Base-by-base conservation (phyloP, 345 rosid species). In the Cardiospermum halicacabum region DNA sequence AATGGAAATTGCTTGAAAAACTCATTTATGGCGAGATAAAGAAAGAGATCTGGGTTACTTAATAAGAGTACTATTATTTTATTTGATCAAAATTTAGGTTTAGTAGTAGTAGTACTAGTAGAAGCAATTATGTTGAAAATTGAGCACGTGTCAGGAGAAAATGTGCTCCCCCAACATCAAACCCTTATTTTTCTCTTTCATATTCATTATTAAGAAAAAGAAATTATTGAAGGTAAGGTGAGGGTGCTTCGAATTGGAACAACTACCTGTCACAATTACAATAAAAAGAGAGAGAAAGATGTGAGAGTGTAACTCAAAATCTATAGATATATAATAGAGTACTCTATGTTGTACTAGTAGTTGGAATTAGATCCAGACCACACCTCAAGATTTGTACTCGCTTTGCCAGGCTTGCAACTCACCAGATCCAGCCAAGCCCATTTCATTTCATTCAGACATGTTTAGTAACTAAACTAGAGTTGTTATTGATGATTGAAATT, bases 331-430 rank as follows among this genome's bases (percentile, higher is more conserved):
- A 34, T 34, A 34, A 34, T 4, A 16, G 21, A 43, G 47, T 16
- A 25, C 55, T 51, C 57, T n/a, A 3, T 7, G 10, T 25, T 49
- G 45, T 59, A 15, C 22, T 9, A 7, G 11, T 26, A 13, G 57
- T 34, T 11, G 59, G 63, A 69, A 69, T 66, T 75, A 55, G 65
- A 59, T 42, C 73, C 66, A 59, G 71, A 66, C 56, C 11, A 59
- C 73, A 66, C 56, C 11, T 28, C 26, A 28, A n/a, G 10, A 11
- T 18, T 70, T 15, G 66, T 47, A 69, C 72, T 43, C 61, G 13
- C 4, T 53, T 69, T 78, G 71, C 66, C 75, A 69, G 77, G 51
- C 75, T 78, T 42, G 69, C 75, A 63, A 63, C 24, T 30, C 4
- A 48, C 37, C 54, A 31, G 50, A 59, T 59, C 64, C 69, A 50